Evolutionary conservation across 2,329 filamentous ascomycete species (phyloP), one percentile per base, ranked within the genome.

Genomic region (Aureobasidium namibiae): DNA sequence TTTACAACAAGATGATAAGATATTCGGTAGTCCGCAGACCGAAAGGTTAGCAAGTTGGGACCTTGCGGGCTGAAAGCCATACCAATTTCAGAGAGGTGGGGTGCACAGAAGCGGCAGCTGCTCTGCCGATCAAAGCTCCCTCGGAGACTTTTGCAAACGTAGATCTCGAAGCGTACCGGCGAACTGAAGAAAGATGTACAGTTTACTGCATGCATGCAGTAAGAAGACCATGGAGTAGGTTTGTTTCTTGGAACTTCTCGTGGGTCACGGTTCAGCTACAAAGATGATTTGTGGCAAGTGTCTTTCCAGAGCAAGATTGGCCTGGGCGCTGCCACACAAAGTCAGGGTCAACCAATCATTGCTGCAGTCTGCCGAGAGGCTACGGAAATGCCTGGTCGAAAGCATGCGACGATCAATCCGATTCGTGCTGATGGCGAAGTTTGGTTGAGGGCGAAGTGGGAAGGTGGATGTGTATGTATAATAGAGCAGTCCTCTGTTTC

Each of bases 231-330:
- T 53, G 38, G 36, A 33, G 38, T 42, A 53, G 50, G 36, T 56
- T 56, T 56, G 52, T 56, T 16, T 21, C 38, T 44, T 39, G 26
- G 39, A 36, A 56, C 10, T 31, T 45, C 45, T 39, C 52, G 52
- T 56, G n/a, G n/a, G n/a, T n/a, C n/a, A n/a, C n/a, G 52, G 39
- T 56, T 56, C 52, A 56, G 52, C 52, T 56, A n/a, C n/a, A 24
- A 45, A 26, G 29, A 8, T 18, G 38, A 44, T 29, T 26, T 36
- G 39, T 44, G 39, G 18, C 24, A 26, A 45, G 34, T 45, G 38
- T 45, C 29, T 26, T 9, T 26, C 34, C 16, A 26, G 38, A 33
- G 36, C 49, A 53, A 53, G 36, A 31, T 53, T 53, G 50, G 50
- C 50, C 50, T 53, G 26, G 50, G 50, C 50, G 50, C 38, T 42